Evolutionary conservation across 495 filamentous ascomycete species (phyloP), one percentile per base, ranked within the genome.

Genomic region (Extremus antarcticus): DNA sequence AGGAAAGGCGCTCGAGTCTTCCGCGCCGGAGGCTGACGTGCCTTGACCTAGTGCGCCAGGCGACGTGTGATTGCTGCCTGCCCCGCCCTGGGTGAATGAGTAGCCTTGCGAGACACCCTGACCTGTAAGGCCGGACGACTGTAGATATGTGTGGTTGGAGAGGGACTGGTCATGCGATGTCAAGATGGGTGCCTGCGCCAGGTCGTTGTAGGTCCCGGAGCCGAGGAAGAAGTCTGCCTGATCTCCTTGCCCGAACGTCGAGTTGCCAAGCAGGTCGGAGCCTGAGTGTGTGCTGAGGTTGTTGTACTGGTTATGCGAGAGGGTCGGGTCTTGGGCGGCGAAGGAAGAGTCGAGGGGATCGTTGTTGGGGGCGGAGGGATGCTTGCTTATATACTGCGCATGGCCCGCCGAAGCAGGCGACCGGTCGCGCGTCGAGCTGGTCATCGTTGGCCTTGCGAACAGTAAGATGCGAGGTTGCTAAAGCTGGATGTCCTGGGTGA

Each of bases 311-410:
- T 56, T 41, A 32, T 35, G 43, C n/a, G 40, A 16, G 11, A 40
- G 11, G 25, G 15, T 50, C 45, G 20, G 41, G 2, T 63, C 47
- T 20, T 17, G 17, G 54, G 19, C 11, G 56, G 25, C 43, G 50
- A 53, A 53, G 43, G 52, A 41, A n/a, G 54, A 16, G 54, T 40
- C 38, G 47, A 61, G 35, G 49, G 64, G 59, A 38, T 68, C 63
- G 41, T 68, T 62, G 51, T 68, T 62, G 51, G 69, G 68, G 35
- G 67, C 60, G 55, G 68, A 68, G 46, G 63, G 51, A 47, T 66
- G 64, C 50, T 63, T 64, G 56, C 66, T 71, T 69, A 69, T 68
- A 67, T 60, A 57, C 41, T 48, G 41, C 40, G 46, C 56, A 23
- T 63, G 64, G 47, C 58, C 66, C n/a, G 51, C 57, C 41, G 4